These are phyloP conservation scores for Hypoxylon sp. DNA, from an alignment of 2,329 filamentous ascomycete species.

Conservation along the genomic window DNA sequence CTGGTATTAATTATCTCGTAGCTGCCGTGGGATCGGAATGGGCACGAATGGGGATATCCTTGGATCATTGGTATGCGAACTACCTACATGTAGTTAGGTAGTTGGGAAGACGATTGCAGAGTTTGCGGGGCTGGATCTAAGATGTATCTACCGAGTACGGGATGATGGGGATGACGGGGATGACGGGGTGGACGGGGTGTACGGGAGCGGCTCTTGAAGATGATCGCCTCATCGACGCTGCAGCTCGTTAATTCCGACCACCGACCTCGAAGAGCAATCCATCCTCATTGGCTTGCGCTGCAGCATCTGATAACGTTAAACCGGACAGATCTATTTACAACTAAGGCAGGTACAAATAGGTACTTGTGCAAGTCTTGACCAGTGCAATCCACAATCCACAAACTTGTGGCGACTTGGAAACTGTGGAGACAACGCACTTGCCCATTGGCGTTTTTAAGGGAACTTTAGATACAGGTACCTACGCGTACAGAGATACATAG, in stretches of 20 bases:
- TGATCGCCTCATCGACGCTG: slow-evolving; percentile 34
- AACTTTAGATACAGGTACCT: no score
- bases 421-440: slow-evolving; percentile 1
- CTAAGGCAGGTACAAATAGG: slow-evolving; percentile 8
- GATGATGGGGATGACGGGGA: no score
- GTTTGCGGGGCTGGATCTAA: slow-evolving; percentile 28
- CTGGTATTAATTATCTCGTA: neutral
- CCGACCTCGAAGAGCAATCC: slow-evolving; percentile 31
- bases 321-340: slow-evolving; percentile 19
- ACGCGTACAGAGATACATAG: neutral
- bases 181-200: neutral
- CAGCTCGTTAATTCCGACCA: slow-evolving; percentile 33
- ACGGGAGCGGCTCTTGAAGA: slow-evolving; percentile 32
- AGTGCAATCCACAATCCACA: neutral
- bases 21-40: neutral
- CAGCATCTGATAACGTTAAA: slow-evolving; percentile 46
- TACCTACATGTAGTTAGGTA: no score
- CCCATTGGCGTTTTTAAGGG: neutral
- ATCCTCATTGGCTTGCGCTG: slow-evolving; percentile 34
- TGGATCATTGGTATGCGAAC: neutral
- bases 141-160: slow-evolving; percentile 17
- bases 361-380: slow-evolving; percentile 6
- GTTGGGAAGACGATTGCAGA: neutral
- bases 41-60: neutral
- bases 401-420: neutral